Percentiles rank a stretch among this genome's conserved stretches.
phyloP scores from a whole-genome alignment of 768 basidiomycete species.

The Mycena vitilis region DNA sequence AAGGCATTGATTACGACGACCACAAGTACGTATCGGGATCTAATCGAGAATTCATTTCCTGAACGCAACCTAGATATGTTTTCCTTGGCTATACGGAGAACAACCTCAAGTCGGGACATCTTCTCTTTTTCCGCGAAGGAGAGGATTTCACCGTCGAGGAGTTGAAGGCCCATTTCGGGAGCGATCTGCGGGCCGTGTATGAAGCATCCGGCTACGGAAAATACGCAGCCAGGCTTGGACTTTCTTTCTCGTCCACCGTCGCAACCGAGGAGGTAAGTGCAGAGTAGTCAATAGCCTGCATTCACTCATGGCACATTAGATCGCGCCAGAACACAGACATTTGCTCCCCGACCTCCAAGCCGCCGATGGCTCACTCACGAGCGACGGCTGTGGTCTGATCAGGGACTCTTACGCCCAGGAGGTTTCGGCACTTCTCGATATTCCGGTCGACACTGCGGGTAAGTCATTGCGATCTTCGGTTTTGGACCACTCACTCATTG shows the following conservation, averaged over 20 bases:
- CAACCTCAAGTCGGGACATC: constrained; percentile 33
- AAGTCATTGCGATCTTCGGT: background rate
- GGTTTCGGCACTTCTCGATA: constrained; percentile 11
- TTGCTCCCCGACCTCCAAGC: constrained; percentile 32
- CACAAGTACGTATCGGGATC: constrained; percentile 27
- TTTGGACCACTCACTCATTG: background rate
- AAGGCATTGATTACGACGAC: constrained; percentile 4
- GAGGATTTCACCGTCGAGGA: constrained; percentile 24
- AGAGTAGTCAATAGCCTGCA: background rate
- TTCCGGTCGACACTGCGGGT: constrained; percentile 34
- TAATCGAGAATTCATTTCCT: constrained; percentile 8
- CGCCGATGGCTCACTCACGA: constrained; percentile 36
- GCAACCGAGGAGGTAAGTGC: constrained; percentile 27
- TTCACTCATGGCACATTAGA: constrained; percentile 12
- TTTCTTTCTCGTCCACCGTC: constrained; percentile 40
- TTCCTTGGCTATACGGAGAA: constrained; percentile 38
- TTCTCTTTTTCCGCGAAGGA: constrained; percentile 38
- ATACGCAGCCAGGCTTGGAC: constrained; percentile 39
- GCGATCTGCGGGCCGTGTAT: constrained; percentile 35
- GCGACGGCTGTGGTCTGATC: constrained; percentile 42
- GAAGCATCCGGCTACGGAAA: constrained; percentile 37
- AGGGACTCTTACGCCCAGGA: constrained; percentile 34
- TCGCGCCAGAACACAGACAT: constrained; percentile 23
- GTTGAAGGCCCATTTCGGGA: constrained; percentile 36
- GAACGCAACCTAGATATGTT: constrained; percentile 21